Conservation (phyloP, 768 basidiomycete species). For the Rhodotorula sphaerocarpa region DNA sequence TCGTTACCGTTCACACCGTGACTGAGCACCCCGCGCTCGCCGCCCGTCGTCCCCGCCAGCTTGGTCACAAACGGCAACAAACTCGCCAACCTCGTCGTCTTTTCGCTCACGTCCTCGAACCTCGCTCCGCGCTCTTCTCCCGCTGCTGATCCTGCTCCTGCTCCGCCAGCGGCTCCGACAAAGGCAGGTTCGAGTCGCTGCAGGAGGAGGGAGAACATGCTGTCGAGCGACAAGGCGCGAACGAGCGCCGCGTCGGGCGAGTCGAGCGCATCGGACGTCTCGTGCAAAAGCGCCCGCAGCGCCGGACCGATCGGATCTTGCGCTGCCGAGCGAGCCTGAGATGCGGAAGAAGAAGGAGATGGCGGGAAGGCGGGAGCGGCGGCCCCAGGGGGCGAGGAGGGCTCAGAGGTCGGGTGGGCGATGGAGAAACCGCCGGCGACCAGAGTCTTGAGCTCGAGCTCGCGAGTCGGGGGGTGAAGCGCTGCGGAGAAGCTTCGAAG, state of each 20-base stretch:
- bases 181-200: conserved; percentile 52
- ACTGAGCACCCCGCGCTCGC: background rate
- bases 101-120: conserved; percentile 34
- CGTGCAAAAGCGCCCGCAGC: conserved; percentile 59
- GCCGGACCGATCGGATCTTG: conserved; percentile 44
- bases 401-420: conserved; percentile 48
- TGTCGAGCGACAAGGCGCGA: conserved; percentile 64
- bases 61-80: conserved; percentile 69
- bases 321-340: background rate
- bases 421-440: conserved; percentile 13
- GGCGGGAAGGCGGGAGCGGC: background rate
- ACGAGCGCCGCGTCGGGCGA: conserved; percentile 65
- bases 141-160: too few relatives aligned
- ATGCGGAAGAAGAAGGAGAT: background rate
- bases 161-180: conserved; percentile 36
- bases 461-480: conserved; percentile 65
- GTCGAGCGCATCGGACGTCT: conserved; percentile 58
- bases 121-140: conserved; percentile 13
- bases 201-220: conserved; percentile 58
- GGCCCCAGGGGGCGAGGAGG: conserved; percentile 50
- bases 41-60: conserved; percentile 49
- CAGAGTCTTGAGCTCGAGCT: conserved; percentile 51
- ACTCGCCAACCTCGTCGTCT: conserved; percentile 62
- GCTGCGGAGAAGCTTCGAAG: conserved; percentile 58
- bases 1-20: conserved; percentile 49